Base-by-base conservation (phyloP, 2,329 filamentous ascomycete species). In the Paracorniculantispora psalliotae region DNA sequence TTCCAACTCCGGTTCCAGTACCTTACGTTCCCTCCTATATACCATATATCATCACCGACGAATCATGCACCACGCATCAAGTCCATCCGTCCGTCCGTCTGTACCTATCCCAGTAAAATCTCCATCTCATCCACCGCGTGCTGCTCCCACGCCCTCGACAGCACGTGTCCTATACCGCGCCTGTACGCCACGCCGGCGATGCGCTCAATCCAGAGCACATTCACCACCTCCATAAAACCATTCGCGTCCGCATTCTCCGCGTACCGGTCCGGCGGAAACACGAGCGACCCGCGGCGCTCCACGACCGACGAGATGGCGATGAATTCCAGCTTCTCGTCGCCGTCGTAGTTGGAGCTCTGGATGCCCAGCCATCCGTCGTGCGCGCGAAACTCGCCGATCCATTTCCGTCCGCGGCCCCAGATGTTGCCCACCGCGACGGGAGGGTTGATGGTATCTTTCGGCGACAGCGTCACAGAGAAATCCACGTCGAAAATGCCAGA, bases 161-260 rank as follows among this genome's bases (percentile, higher is more conserved):
- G 55, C 5, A 79, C 69, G 63, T 78, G 76, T 0, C 76, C 76
- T 28, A 79, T 67, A 3, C 76, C 76, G 28, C 76, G 64, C 19
- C 76, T 66, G 59, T 74, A 77, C 7, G 71, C 71, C 57, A 78
- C 68, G 17, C 71, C 75, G 10, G 75, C 74, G 21, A 78, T 76
- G 25, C 75, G 67, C 68, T 79, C 76, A 19, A 79, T 71, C 76
- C 76, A 79, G 33, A 79, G 62, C 41, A 79, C 76, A 28, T 79
- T 79, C 19, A 78, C 73, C 64, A 78, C 74, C 59, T 79, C 75
- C 28, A 80, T 67, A 33, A 71, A 68, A 33, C 75, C 75, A 56
- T 79, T 75, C 1, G 67, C 66, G 59, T 77, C 74, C 67, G 72
- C 73, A 52, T 74, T 69, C 60, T 77, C 75, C 43, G 72, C 69